Evolutionary conservation across 1,139 yeast genomes (phyloP).

Genomic region (Diutina sp.): DNA sequence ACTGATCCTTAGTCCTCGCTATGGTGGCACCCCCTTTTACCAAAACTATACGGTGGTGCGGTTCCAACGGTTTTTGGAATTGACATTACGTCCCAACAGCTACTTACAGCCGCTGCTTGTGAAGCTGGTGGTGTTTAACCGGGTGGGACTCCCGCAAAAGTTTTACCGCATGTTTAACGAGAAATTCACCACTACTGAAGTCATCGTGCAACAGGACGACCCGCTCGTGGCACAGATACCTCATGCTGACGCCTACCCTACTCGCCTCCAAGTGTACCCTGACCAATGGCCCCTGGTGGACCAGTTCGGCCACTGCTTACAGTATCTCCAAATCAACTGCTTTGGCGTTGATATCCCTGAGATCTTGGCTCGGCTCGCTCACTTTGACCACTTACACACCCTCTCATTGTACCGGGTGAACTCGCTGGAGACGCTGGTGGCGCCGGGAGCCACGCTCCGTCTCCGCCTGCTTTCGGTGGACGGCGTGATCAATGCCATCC

Average conservation of each 20-base stretch:
- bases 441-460: background rate
- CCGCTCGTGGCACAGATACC: background rate
- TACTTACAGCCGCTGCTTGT: background rate
- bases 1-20: background rate
- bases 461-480: background rate
- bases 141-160: background rate
- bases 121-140: background rate
- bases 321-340: background rate
- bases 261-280: background rate
- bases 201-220: background rate
- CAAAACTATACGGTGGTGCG: background rate
- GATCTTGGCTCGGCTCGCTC: background rate
- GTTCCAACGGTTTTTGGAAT: background rate
- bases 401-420: background rate
- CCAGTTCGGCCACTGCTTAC: background rate
- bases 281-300: background rate
- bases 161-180: background rate
- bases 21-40: background rate
- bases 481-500: conserved; percentile 1
- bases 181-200: background rate
- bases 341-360: conserved; percentile 1
- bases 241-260: background rate
- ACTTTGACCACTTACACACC: background rate
- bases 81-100: background rate
- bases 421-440: background rate